phyloP scores from a whole-genome alignment of 495 filamentous ascomycete genomes.

The Aspergillus olivimuriae region DNA sequence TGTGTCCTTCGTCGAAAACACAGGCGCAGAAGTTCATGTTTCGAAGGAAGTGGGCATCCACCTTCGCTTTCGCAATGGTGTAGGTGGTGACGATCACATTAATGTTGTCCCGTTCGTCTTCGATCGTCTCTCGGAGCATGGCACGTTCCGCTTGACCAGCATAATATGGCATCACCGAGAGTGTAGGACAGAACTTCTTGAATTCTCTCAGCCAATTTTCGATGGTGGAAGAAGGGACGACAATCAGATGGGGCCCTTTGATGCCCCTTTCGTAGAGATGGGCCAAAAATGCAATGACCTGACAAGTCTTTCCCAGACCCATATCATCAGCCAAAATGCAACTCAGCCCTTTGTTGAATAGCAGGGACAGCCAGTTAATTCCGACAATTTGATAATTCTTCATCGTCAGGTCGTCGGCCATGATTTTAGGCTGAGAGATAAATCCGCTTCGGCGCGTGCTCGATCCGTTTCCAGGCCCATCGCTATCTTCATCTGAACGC shows the following conservation, averaged over 20 bases:
- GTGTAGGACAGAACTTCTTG: conserved; percentile 68
- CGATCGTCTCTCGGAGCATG: conserved; percentile 59
- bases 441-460: conserved; percentile 36
- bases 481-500: conserved; percentile 44
- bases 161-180: conserved; percentile 78
- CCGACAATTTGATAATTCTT: conserved; percentile 94
- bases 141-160: conserved; percentile 56
- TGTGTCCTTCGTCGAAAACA: conserved; percentile 90
- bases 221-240: conserved; percentile 86
- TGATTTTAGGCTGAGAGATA: conserved; percentile 64
- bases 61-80: conserved; percentile 57
- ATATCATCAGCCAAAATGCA: conserved; percentile 96
- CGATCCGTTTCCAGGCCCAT: conserved; percentile 29
- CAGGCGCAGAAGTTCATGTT: conserved; percentile 58
- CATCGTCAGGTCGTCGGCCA: conserved; percentile 63
- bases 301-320: conserved; percentile 95
- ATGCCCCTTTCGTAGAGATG: conserved; percentile 64
- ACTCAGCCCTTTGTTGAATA: conserved; percentile 70
- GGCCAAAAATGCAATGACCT: conserved; percentile 88
- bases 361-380: conserved; percentile 82
- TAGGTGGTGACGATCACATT: conserved; percentile 94
- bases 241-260: conserved; percentile 75
- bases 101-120: conserved; percentile 54
- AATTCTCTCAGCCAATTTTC: conserved; percentile 97
- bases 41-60: conserved; percentile 65